Evolutionary conservation across 495 filamentous ascomycete genomes (phyloP).

Genomic region (Hyaloscypha hepaticicola): DNA sequence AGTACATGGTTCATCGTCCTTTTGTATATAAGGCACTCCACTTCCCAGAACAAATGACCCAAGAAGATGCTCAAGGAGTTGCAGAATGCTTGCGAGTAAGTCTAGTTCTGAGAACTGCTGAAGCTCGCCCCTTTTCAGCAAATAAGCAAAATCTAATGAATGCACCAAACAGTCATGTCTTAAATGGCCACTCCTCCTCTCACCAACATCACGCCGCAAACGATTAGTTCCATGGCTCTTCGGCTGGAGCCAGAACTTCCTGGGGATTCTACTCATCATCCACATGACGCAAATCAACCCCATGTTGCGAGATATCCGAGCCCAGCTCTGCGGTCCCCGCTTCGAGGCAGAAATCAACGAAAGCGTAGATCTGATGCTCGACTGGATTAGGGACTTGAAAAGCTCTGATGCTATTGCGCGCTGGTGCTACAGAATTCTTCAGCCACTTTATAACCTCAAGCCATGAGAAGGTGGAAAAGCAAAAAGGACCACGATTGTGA

Average conservation of each 20-base stretch:
- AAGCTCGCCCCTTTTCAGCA: background rate
- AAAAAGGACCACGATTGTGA: background rate
- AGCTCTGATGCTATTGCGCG: constrained; percentile 44
- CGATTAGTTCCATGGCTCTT: constrained; percentile 56
- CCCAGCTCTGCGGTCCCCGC: constrained; percentile 41
- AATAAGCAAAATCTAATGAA: constrained; percentile 6
- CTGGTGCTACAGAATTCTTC: constrained; percentile 54
- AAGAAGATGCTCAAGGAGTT: constrained; percentile 49
- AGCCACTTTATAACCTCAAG: constrained; percentile 43
- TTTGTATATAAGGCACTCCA: constrained; percentile 63
- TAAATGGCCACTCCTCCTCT: constrained; percentile 58
- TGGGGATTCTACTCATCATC: constrained; percentile 55
- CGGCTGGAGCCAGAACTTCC: constrained; percentile 58
- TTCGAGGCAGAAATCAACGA: constrained; percentile 48
- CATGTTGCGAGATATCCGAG: constrained; percentile 45
- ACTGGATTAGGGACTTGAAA: constrained; percentile 56
- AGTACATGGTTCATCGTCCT: constrained; percentile 57
- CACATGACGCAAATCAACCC: constrained; percentile 50
- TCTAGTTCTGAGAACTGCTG: background rate
- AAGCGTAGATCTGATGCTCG: constrained; percentile 48
- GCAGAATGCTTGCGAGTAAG: constrained; percentile 49
- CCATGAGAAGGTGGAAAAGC: background rate
- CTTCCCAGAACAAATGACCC: constrained; percentile 50
- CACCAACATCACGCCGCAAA: constrained; percentile 53
- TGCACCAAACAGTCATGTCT: constrained; percentile 37